Evolutionary conservation across 2,329 filamentous ascomycete genomes (phyloP), one percentile per base, ranked within the genome.

Genomic region (Diaporthe ilicicola): DNA sequence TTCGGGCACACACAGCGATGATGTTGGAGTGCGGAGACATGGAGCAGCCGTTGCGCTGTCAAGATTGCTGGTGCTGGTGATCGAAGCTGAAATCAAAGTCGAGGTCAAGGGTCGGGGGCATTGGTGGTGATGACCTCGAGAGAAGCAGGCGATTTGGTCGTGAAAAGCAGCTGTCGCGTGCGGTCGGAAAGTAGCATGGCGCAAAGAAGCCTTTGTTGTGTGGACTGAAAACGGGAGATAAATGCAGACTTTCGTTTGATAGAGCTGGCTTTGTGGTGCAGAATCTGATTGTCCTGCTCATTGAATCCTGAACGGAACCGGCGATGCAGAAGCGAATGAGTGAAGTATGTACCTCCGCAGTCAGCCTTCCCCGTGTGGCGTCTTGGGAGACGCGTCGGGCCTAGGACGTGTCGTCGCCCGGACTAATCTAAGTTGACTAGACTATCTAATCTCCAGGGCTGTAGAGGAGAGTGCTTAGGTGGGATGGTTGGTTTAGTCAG

Each of bases 101-200:
- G 32, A 50, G 34, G 66, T 68, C 42, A 56, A 44, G 65, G 39
- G 51, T 56, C 53, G 24, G 66, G 54, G 53, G 55, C 55, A 46
- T 68, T 17, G 24, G 54, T 50, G 66, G 53, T 68, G 66, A 68
- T 68, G 53, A 59, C 66, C 44, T 68, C 66, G 66, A 59, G 39
- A 34, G 66, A 59, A 64, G 59, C 44, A 17, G 53, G 66, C 66
- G 42, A 56, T 17, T 22, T 42, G 53, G 42, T 50, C 66, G 54
- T 59, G 53, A 59, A 68, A 68, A 59, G 53, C 66, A 59, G 66
- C 29, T 29, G 53, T 68, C 54, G 66, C 53, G 53, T 27, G 37
- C 46, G 22, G 66, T 19, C 53, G 42, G 53, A 34, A 42, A 50
- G 32, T 50, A 68, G 66, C 66, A 68, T 68, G 55, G 66, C 66